Evolutionary conservation across 768 basidiomycete species (phyloP), one percentile per base, ranked within the genome.

Genomic region (Leccinum aurantiacum): DNA sequence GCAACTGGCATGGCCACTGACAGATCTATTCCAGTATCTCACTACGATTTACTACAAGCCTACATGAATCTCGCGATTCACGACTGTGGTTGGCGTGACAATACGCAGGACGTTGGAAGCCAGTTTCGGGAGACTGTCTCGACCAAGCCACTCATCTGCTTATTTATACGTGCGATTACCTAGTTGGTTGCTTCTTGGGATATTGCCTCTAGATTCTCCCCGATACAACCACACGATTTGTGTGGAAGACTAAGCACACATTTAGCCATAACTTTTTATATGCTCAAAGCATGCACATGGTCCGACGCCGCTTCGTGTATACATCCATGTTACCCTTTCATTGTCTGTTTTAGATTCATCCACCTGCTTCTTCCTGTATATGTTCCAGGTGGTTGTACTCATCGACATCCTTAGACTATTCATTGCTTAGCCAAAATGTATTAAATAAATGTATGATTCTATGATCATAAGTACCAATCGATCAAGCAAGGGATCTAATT

Each of bases 1-100:
- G 56, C 14, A 22, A 63, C 52, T 29, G 41, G 54, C 19, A 19
- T 22, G 56, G 31, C 63, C 27, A 48, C 63, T 71, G 19, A 74
- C 61, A 33, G 24, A 61, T 22, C 3, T 61, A 33, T 62, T 58
- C 31, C 68, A 92, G 90, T 93, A 89, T 79, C 83, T 93, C 74
- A 91, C 91, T 50, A 92, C 89, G 53, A 84, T 93, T 69, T 93
- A 86, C 72, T 91, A 90, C 76, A 90, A 89, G 70, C 89, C 89
- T 22, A 84, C 83, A 65, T 85, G 65, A 71, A 41, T 48, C 52
- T 54, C 53, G 58, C 56, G 41, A 57, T 46, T 48, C 53, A 58
- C 58, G 49, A 57, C 49, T 51, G n/a, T 47, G 65, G 52, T 53
- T 31, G 49, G 50, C 47, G 58, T 51, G 60, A 59, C 70, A 58